These are phyloP conservation scores for Stachybotrys echinatus DNA, from an alignment of 2,329 filamentous ascomycete genomes.

Conservation along the genomic window DNA sequence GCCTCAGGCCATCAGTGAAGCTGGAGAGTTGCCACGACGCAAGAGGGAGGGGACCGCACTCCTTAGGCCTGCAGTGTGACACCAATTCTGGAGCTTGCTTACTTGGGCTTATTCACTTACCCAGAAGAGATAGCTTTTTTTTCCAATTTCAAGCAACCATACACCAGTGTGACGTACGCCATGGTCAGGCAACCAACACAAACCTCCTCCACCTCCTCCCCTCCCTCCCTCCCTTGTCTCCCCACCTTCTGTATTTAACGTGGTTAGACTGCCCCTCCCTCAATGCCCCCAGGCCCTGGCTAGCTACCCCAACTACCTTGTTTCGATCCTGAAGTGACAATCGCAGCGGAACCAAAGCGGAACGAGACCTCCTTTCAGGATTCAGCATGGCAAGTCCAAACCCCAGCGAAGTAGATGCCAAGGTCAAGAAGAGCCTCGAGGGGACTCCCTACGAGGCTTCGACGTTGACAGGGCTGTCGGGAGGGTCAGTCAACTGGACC, in stretches of 20 bases:
- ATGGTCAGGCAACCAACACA: not conserved
- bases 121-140: too few species aligned
- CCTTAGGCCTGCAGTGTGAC: too few species aligned
- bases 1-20: too few species aligned
- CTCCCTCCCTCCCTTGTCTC: too few species aligned
- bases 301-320: not conserved
- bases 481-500: not conserved
- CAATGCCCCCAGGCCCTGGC: not conserved
- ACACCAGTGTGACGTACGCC: not conserved
- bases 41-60: too few species aligned
- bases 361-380: not conserved
- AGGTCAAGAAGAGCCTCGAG: not conserved
- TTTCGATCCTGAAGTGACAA: not conserved
- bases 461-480: not conserved
- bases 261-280: not conserved
- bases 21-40: too few species aligned
- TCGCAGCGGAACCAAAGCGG: not conserved
- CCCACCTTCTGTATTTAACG: too few species aligned
- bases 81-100: too few species aligned
- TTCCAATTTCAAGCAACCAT: not conserved
- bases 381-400: not conserved
- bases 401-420: not conserved
- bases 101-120: too few species aligned
- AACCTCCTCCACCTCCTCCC: too few species aligned
- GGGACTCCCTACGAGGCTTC: not conserved